These are phyloP conservation scores for Elongisporangium prolatum DNA, from an alignment of 352 stramenopile species.

Conservation along the genomic window DNA sequence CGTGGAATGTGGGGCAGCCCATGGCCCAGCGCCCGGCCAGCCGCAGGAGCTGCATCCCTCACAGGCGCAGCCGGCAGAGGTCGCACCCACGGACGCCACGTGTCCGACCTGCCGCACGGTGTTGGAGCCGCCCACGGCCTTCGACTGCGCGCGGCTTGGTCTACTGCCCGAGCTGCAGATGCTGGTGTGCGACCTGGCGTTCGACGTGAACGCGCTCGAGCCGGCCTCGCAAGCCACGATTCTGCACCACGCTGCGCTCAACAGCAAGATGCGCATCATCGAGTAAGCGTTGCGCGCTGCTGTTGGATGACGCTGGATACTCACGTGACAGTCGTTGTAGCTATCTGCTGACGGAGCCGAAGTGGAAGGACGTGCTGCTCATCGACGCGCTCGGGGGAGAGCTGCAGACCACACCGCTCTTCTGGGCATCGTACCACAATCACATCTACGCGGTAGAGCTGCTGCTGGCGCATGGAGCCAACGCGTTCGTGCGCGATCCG, in stretches of 20 bases:
- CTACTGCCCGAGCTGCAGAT: slow-evolving; percentile 51
- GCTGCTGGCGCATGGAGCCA: slow-evolving; percentile 52
- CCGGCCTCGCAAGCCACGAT: slow-evolving; percentile 51
- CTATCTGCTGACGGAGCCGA: slow-evolving; percentile 40
- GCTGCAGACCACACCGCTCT: slow-evolving; percentile 61
- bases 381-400: slow-evolving; percentile 56
- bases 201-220: slow-evolving; percentile 60
- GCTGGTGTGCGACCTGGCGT: slow-evolving; percentile 24
- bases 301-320: neutral
- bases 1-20: slow-evolving; percentile 18
- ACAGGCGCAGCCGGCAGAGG: neutral
- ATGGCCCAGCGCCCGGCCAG: neutral
- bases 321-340: slow-evolving; percentile 16
- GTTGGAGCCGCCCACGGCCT: slow-evolving; percentile 31
- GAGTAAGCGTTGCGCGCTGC: slow-evolving; percentile 29
- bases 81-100: neutral
- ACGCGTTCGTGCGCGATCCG: slow-evolving; percentile 45
- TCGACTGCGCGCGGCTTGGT: slow-evolving; percentile 63
- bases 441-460: slow-evolving; percentile 79
- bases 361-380: slow-evolving; percentile 22
- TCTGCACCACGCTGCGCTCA: slow-evolving; percentile 74
- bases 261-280: slow-evolving; percentile 73
- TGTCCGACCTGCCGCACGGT: slow-evolving; percentile 40
- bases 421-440: slow-evolving; percentile 71
- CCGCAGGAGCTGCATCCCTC: neutral